Evolutionary conservation across 495 filamentous ascomycete genomes (phyloP).

Genomic region (Jackrogersella minutella): DNA sequence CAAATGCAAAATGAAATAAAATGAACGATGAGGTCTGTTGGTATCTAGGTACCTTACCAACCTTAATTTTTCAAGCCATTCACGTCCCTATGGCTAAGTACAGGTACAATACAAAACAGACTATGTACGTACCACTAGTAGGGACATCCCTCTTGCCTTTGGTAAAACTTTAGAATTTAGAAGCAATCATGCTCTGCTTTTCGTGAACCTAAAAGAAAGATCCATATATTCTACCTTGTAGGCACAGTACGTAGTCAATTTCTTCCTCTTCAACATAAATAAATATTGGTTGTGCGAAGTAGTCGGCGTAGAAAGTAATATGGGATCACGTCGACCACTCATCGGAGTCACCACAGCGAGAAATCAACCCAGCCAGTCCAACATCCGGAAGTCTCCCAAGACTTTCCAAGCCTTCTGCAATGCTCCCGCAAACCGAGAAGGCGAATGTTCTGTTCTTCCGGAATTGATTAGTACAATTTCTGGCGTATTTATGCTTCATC

Average conservation of each 20-base stretch:
- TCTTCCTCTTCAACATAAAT: neutral
- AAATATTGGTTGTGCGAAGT: neutral
- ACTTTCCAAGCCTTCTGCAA: neutral
- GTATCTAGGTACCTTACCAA: conserved; percentile 10
- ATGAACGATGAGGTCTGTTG: neutral
- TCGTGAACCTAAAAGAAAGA: conserved; percentile 5
- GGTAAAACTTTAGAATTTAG: conserved; percentile 1
- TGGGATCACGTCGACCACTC: no score
- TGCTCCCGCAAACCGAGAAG: neutral
- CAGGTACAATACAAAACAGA: neutral
- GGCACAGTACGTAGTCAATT: no score
- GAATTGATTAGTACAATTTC: neutral
- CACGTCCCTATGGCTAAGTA: neutral
- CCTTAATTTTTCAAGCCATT: neutral
- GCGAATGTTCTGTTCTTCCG: neutral
- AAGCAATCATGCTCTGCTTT: neutral
- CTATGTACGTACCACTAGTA: neutral
- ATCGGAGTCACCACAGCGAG: conserved; percentile 3
- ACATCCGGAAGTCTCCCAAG: neutral
- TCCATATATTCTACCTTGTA: no score
- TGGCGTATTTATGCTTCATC: neutral
- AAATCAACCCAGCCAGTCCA: neutral
- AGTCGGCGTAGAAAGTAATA: no score
- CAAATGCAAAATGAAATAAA: conserved; percentile 14
- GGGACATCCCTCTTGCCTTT: neutral